Evolutionary conservation across 2,329 filamentous ascomycete species (phyloP), one percentile per base, ranked within the genome.

Genomic region (Fusarium tricinctum): DNA sequence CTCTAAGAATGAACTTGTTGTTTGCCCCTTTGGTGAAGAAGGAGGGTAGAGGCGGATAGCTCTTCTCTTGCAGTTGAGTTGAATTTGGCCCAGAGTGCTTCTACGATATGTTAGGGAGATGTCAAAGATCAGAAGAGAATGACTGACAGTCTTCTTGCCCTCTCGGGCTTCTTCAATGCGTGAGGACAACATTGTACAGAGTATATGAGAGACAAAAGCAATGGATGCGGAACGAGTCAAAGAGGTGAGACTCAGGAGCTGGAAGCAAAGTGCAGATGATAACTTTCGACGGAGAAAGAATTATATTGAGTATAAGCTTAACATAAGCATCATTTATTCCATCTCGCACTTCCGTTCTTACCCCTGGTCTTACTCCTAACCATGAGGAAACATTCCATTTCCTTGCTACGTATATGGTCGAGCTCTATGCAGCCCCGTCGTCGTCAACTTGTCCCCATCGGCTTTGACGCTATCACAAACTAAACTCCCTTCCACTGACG

Each of bases 1-100:
- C 50, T n/a, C 46, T 56, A 9, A 52, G n/a, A 17, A 51, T 23
- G 30, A 50, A 28, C 23, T 45, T 66, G 14, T 26, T 58, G n/a
- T 46, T 43, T 47, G 42, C 17, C 12, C 30, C 26, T n/a, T 33
- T 44, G 43, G 33, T 53, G 33, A 64, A 64, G 7, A 50, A 58
- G 5, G 62, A 57, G 22, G 43, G 53, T 12, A 50, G 35, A 12
- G 42, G 61, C 28, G 52, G 38, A n/a, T 26, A 9, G n/a, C 32
- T 46, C 15, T 48, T 59, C 49, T 47, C 54, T 13, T 56, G 19
- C 5, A 51, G 43, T 19, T 44, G 26, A 14, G 14, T 23, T 49
- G 48, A 39, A 15, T 13, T 35, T 43, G 26, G 40, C 39, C 54
- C 13, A n/a, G 26, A 17, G 35, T 52, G 17, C 20, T 48, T 64